Percentiles rank a stretch among this genome's conserved stretches.
These are phyloP conservation scores for Penicillium lagena DNA, from an alignment of 495 filamentous ascomycete genomes.

Conservation along the genomic window DNA sequence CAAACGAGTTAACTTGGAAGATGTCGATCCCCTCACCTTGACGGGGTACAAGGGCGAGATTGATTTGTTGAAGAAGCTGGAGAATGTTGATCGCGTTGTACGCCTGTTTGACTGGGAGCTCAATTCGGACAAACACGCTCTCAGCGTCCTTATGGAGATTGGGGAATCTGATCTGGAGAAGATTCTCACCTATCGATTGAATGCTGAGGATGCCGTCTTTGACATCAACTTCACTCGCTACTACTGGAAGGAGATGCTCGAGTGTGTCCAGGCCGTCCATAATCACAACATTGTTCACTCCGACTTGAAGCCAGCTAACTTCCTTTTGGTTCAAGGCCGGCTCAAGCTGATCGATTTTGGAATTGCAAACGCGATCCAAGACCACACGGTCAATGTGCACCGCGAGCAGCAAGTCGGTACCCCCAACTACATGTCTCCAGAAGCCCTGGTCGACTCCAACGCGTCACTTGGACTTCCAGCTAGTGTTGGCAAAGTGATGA, in stretches of 20 bases:
- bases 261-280: conserved; percentile 87
- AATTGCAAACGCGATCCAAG: conserved; percentile 94
- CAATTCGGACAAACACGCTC: conserved; percentile 77
- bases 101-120: conserved; percentile 88
- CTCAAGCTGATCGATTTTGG: conserved; percentile 93
- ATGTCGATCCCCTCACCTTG: conserved; percentile 77
- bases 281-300: conserved; percentile 87
- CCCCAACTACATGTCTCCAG: conserved; percentile 97
- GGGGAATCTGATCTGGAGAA: conserved; percentile 93
- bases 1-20: conserved; percentile 86
- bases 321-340: conserved; percentile 76
- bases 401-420: conserved; percentile 92
- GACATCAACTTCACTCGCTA: conserved; percentile 89
- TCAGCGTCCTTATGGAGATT: conserved; percentile 95
- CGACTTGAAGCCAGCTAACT: conserved; percentile 93
- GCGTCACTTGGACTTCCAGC: conserved; percentile 50
- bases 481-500: conserved; percentile 73
- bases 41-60: conserved; percentile 95
- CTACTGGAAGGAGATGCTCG: conserved; percentile 99
- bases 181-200: conserved; percentile 67
- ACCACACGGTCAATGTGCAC: conserved; percentile 95
- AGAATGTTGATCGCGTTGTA: conserved; percentile 81
- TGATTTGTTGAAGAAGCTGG: conserved; percentile 75
- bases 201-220: conserved; percentile 66
- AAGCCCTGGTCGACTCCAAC: conserved; percentile 85